Evolutionary conservation across 1,139 yeast genomes (phyloP).

Genomic region (Saccharomyces pastorianus): DNA sequence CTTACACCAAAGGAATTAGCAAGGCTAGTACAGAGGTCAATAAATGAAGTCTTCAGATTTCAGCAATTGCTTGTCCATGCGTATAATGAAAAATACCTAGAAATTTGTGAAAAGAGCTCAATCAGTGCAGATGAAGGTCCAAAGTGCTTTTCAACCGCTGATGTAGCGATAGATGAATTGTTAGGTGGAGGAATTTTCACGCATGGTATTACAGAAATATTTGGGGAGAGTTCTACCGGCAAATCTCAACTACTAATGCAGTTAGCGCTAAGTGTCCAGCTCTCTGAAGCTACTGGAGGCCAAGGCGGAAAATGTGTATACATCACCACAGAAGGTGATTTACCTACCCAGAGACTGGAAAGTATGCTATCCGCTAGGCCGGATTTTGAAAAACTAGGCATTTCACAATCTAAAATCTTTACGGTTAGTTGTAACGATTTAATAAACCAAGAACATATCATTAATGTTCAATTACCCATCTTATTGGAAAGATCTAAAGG

Average conservation of each 20-base stretch:
- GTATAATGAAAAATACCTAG: conserved; percentile 16
- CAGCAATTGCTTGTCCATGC: conserved; percentile 30
- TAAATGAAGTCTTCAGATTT: conserved; percentile 41
- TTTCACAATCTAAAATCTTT: conserved; percentile 44
- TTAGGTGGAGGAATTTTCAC: conserved; percentile 64
- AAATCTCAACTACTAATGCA: conserved; percentile 73
- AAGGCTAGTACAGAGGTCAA: conserved; percentile 40
- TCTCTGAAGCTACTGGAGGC: conserved; percentile 41
- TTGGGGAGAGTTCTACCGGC: conserved; percentile 81
- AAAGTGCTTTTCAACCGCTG: conserved; percentile 49
- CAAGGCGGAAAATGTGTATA: conserved; percentile 45
- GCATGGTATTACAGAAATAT: conserved; percentile 66
- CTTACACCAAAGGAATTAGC: conserved; percentile 37
- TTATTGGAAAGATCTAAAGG: conserved; percentile 37
- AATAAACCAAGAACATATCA: conserved; percentile 66
- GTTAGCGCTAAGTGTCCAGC: conserved; percentile 50
- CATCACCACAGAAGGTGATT: conserved; percentile 67
- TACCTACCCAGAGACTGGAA: conserved; percentile 55
- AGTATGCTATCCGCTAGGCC: conserved; percentile 31
- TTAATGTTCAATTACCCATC: conserved; percentile 63
- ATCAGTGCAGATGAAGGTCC: not conserved
- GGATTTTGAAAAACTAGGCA: conserved; percentile 26
- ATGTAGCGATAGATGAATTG: conserved; percentile 44
- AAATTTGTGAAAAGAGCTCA: not conserved
- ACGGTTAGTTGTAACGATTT: conserved; percentile 61